phyloP scores from a whole-genome alignment of 176 grass and related monocot species.

The Triticum dicoccoides region DNA sequence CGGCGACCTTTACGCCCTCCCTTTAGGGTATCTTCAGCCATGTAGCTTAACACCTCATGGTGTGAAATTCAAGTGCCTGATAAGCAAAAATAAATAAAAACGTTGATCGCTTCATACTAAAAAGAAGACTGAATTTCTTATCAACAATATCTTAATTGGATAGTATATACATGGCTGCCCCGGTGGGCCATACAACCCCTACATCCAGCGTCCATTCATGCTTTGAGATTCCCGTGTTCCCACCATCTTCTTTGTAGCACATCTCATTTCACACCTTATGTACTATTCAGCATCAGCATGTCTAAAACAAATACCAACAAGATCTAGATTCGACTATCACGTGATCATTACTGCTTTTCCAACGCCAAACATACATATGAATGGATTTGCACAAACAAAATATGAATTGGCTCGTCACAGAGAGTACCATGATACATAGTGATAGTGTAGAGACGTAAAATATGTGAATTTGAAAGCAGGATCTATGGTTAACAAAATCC shows the following conservation, averaged over 20 bases:
- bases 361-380: neutral
- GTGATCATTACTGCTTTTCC: neutral
- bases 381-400: neutral
- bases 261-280: neutral
- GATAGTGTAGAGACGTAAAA: too few species aligned
- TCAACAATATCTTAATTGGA: neutral
- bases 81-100: neutral
- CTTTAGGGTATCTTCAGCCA: conserved; percentile 24
- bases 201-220: neutral
- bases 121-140: neutral
- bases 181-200: neutral
- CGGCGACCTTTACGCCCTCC: neutral
- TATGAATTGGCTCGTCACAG: neutral
- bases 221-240: neutral
- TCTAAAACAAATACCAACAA: neutral
- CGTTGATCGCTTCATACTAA: neutral
- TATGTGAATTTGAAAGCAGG: neutral
- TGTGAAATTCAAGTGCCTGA: conserved; percentile 2
- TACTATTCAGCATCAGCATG: neutral
- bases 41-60: conserved; percentile 8
- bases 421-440: neutral
- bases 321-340: neutral
- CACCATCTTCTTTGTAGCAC: neutral
- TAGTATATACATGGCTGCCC: neutral
- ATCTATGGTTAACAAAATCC: neutral